Percentiles rank a stretch among this genome's conserved stretches.
Evolutionary conservation across 2,329 filamentous ascomycete genomes (phyloP).

Genomic region (Colletotrichum simmondsii): DNA sequence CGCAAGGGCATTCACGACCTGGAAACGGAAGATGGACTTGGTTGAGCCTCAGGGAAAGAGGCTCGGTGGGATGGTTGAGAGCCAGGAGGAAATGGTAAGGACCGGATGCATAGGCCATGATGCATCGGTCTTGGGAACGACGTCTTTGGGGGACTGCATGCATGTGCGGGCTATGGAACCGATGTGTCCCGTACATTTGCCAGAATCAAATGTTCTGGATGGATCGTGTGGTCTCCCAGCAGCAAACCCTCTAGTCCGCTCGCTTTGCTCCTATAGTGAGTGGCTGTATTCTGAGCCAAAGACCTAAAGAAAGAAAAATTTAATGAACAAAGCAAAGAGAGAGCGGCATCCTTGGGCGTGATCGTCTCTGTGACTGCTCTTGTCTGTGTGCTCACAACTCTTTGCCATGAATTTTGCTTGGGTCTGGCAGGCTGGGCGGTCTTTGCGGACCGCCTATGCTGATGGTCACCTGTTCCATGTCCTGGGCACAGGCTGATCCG

Average conservation of each 20-base stretch:
- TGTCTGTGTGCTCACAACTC: constrained; percentile 22
- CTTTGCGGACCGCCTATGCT: background rate
- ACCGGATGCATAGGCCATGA: constrained; percentile 3
- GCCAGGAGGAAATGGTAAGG: constrained; percentile 4
- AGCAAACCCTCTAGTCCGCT: constrained; percentile 16
- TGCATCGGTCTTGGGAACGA: constrained; percentile 1
- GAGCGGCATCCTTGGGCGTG: constrained; percentile 25
- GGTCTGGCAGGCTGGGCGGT: background rate
- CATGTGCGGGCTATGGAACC: background rate
- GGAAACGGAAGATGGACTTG: constrained; percentile 6
- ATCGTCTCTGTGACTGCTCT: constrained; percentile 32
- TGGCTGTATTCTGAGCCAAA: constrained; percentile 34
- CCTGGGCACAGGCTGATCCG: background rate
- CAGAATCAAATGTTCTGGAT: constrained; percentile 7
- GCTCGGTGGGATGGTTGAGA: constrained; percentile 1
- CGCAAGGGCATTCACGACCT: background rate
- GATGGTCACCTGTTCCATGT: background rate
- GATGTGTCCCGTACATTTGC: background rate
- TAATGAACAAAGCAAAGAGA: constrained; percentile 30
- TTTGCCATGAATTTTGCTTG: constrained; percentile 11
- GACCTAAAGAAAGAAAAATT: constrained; percentile 23
- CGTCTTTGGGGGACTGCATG: constrained; percentile 12
- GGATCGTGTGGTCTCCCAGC: constrained; percentile 20
- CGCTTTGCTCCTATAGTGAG: constrained; percentile 25
- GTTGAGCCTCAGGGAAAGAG: constrained; percentile 3